Conservation (phyloP, 2,329 filamentous ascomycete species). For the Sclerotinia sclerotiorum region DNA sequence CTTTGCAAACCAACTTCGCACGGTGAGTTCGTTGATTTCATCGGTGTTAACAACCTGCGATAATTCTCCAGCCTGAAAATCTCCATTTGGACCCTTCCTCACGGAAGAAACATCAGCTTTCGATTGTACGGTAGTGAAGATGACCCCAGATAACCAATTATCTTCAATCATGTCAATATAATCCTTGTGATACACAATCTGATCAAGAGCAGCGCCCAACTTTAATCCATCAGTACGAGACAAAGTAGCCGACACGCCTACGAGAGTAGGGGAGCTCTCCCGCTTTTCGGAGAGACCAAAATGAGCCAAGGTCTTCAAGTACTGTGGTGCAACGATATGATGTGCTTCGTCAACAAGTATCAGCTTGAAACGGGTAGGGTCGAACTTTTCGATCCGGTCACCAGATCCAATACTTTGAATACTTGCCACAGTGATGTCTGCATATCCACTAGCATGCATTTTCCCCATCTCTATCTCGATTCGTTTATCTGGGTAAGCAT, state of each 20-base stretch:
- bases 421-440: constrained; percentile 93
- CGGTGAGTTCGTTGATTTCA: constrained; percentile 77
- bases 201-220: constrained; percentile 82
- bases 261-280: constrained; percentile 60
- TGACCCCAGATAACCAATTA: constrained; percentile 87
- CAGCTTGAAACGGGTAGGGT: constrained; percentile 78
- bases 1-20: constrained; percentile 82
- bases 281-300: constrained; percentile 65
- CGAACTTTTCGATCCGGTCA: constrained; percentile 77
- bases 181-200: constrained; percentile 93
- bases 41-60: constrained; percentile 81
- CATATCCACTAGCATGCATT: constrained; percentile 70
- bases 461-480: constrained; percentile 93
- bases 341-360: constrained; percentile 95
- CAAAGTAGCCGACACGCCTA: constrained; percentile 85
- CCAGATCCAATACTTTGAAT: constrained; percentile 79
- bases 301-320: constrained; percentile 72
- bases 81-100: constrained; percentile 62
- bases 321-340: constrained; percentile 85
- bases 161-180: constrained; percentile 81
- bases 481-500: constrained; percentile 74
- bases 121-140: constrained; percentile 89
- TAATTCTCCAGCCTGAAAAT: constrained; percentile 77
- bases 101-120: constrained; percentile 76
- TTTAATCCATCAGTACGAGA: constrained; percentile 79